phyloP scores from a whole-genome alignment of 495 filamentous ascomycete species.

The Penicillium fimorum region DNA sequence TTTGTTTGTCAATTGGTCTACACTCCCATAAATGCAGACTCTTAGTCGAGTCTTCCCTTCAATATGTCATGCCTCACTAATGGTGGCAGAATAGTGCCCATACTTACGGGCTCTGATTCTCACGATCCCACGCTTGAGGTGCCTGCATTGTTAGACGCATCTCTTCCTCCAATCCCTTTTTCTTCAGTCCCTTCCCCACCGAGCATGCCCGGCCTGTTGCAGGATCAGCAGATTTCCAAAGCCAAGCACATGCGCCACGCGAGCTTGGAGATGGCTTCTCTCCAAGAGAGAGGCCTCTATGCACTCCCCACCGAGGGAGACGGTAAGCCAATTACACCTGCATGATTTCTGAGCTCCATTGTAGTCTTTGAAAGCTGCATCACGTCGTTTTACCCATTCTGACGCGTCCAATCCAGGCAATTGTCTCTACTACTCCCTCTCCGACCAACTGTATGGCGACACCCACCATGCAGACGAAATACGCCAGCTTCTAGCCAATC shows the following conservation, averaged over 20 bases:
- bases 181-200: background rate
- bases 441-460: slow-evolving; percentile 69
- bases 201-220: slow-evolving; percentile 14
- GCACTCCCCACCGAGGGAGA: slow-evolving; percentile 47
- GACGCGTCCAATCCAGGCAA: slow-evolving; percentile 53
- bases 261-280: slow-evolving; percentile 38
- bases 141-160: slow-evolving; percentile 10
- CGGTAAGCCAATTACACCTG: slow-evolving; percentile 29
- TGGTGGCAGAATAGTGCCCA: slow-evolving; percentile 51
- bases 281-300: slow-evolving; percentile 41
- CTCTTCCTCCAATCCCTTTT: background rate
- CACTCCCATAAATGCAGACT: slow-evolving; percentile 40
- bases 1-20: slow-evolving; percentile 4
- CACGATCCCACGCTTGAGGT: slow-evolving; percentile 24
- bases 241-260: slow-evolving; percentile 27
- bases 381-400: slow-evolving; percentile 10
- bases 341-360: background rate
- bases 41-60: slow-evolving; percentile 31
- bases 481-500: slow-evolving; percentile 57
- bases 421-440: slow-evolving; percentile 75
- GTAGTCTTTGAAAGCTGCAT: background rate
- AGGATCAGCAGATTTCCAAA: slow-evolving; percentile 14
- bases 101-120: slow-evolving; percentile 38
- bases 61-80: slow-evolving; percentile 44
- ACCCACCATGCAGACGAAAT: slow-evolving; percentile 58